Evolutionary conservation across 495 filamentous ascomycete species (phyloP).

Genomic region (Chlorociboria aeruginascens): DNA sequence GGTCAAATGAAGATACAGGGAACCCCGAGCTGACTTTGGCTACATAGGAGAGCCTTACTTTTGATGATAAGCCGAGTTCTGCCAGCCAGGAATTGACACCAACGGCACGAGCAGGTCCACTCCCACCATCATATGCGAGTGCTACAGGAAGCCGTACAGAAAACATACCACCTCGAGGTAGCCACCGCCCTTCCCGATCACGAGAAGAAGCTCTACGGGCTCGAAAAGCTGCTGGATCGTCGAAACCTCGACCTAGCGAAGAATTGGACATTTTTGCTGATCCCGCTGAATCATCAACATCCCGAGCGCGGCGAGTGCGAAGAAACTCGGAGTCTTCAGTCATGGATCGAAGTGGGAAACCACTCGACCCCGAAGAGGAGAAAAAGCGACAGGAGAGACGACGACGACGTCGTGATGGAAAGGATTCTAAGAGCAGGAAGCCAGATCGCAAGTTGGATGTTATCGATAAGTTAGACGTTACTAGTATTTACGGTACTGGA

Average conservation of each 20-base stretch:
- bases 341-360: constrained; percentile 48
- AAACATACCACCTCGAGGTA: constrained; percentile 37
- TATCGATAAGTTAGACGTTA: constrained; percentile 96
- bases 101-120: constrained; percentile 28
- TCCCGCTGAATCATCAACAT: constrained; percentile 30
- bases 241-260: constrained; percentile 21
- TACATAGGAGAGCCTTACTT: constrained; percentile 35
- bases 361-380: constrained; percentile 62
- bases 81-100: constrained; percentile 13
- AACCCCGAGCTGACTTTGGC: constrained; percentile 5
- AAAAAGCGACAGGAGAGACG: constrained; percentile 58
- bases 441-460: constrained; percentile 65
- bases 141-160: constrained; percentile 23
- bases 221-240: constrained; percentile 26
- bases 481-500: constrained; percentile 90
- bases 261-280: constrained; percentile 51
- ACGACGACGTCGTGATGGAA: constrained; percentile 42
- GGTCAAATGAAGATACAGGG: constrained; percentile 2
- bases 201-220: constrained; percentile 46
- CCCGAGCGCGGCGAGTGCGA: constrained; percentile 45
- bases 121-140: constrained; percentile 23
- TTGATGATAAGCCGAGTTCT: constrained; percentile 28
- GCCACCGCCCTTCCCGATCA: constrained; percentile 48
- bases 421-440: constrained; percentile 38
- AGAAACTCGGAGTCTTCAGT: constrained; percentile 94